These are phyloP conservation scores for Neoascochyta sp. DNA, from an alignment of 2,329 filamentous ascomycete genomes.

Conservation along the genomic window DNA sequence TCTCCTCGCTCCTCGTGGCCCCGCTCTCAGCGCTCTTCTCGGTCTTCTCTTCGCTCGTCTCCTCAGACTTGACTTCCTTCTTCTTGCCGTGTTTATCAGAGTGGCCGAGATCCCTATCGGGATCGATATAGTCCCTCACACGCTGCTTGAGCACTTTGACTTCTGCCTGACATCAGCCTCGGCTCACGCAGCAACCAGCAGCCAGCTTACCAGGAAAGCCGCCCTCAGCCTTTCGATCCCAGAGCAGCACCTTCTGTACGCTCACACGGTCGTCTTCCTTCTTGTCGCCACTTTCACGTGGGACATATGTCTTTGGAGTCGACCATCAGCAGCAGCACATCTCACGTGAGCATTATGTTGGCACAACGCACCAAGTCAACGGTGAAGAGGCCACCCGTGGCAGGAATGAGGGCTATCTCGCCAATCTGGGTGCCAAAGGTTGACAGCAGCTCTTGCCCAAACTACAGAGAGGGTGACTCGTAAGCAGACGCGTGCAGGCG, in stretches of 20 bases:
- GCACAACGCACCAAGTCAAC: constrained; percentile 60
- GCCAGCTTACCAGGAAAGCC: constrained; percentile 89
- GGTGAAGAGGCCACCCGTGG: constrained; percentile 78
- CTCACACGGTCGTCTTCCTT: constrained; percentile 13
- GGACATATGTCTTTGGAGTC: constrained; percentile 27
- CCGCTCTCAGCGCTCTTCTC: constrained; percentile 1
- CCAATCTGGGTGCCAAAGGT: constrained; percentile 82
- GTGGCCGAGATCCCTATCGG: constrained; percentile 73
- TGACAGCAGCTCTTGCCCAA: constrained; percentile 89
- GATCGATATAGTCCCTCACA: constrained; percentile 78
- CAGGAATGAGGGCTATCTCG: constrained; percentile 81
- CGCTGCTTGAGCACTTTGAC: constrained; percentile 85
- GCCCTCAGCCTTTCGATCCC: constrained; percentile 82
- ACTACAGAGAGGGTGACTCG: too few relatives aligned
- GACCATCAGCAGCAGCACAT: background rate
- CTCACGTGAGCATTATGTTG: too few relatives aligned
- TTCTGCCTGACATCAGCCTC: constrained; percentile 46
- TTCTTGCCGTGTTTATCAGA: constrained; percentile 45
- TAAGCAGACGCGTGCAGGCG: too few relatives aligned
- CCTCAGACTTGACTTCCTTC: constrained; percentile 10
- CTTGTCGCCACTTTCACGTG: constrained; percentile 1
- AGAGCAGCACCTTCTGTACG: constrained; percentile 59
- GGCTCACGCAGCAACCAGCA: too few relatives aligned
- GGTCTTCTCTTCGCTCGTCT: constrained; percentile 2
- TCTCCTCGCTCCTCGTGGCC: too few relatives aligned